Evolutionary conservation across 345 rosid species (phyloP).

Genomic region (Rubroshorea leprosula): DNA sequence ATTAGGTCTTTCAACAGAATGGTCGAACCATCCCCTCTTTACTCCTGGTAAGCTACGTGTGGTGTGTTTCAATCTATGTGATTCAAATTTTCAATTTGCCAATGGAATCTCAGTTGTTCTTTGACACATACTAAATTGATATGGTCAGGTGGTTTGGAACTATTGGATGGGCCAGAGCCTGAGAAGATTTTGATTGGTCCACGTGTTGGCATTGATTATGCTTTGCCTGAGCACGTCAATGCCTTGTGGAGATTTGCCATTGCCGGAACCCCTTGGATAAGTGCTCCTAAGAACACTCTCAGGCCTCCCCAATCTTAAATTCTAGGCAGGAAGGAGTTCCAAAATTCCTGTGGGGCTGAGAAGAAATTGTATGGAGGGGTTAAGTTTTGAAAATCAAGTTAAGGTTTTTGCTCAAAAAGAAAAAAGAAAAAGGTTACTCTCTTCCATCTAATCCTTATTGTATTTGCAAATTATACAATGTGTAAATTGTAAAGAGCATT

Average conservation of each 20-base stretch:
- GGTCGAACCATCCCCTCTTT: conserved; percentile 85
- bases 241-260: conserved; percentile 94
- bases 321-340: neutral
- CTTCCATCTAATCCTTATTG: too few relatives aligned
- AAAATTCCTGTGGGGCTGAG: too few relatives aligned
- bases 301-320: conserved; percentile 31
- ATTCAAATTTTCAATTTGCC: neutral
- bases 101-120: conserved; percentile 4
- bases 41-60: conserved; percentile 56
- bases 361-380: too few relatives aligned
- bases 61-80: neutral
- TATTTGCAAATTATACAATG: too few relatives aligned
- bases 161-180: conserved; percentile 76
- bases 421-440: too few relatives aligned
- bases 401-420: too few relatives aligned
- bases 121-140: conserved; percentile 1
- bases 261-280: conserved; percentile 78
- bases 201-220: conserved; percentile 89
- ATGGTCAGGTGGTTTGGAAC: conserved; percentile 72
- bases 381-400: too few relatives aligned
- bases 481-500: too few relatives aligned
- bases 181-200: conserved; percentile 69
- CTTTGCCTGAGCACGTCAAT: conserved; percentile 63
- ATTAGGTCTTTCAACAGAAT: conserved; percentile 74
- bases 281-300: conserved; percentile 88